Evolutionary conservation across 2,329 filamentous ascomycete genomes (phyloP), one percentile per base, ranked within the genome.

Genomic region (Epichloe elymi): DNA sequence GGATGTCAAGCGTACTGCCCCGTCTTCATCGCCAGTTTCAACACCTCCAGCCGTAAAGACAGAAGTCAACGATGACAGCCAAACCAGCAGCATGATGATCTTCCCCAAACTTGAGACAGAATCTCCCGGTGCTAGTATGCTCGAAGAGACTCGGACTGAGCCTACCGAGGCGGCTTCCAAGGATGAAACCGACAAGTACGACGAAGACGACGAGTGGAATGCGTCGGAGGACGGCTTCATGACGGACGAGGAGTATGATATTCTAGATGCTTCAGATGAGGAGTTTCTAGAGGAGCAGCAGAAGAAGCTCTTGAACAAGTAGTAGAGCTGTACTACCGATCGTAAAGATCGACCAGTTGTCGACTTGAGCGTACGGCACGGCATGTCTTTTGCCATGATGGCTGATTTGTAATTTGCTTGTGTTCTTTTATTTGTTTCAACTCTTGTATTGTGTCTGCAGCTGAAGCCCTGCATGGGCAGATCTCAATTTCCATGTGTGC

Each of bases 171-270:
- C 76, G 46, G 72, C 76, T 20, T 73, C 80, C 56, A 79, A 82
- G 60, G 74, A 64, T 75, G 48, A 67, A 38, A 55, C 61, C 48
- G 55, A 66, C 56, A 58, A 63, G 52, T 59, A 67, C 53, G 61
- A 70, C 52, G 73, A 76, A 50, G 74, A 72, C 37, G 79, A 80
- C n/a, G 82, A 83, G 45, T 81, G 77, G 73, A 75, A 80, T 40
- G 72, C 69, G n/a, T 78, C 76, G 1, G 80, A 82, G 12, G 81
- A 86, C 54, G 86, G 84, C 12, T 96, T 95, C 74, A 71, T 95
- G 74, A 97, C 93, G 0, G 93, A 98, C 57, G 93, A 97, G 67
- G 93, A 98, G 70, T 98, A 97, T 66, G 93, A 98, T 62, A 90
- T 97, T 57, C 80, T 97, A 44, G 89, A 96, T 70, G 91, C 89